Conservation (phyloP, 441 rosid genomes). For the Erodium texanum region DNA sequence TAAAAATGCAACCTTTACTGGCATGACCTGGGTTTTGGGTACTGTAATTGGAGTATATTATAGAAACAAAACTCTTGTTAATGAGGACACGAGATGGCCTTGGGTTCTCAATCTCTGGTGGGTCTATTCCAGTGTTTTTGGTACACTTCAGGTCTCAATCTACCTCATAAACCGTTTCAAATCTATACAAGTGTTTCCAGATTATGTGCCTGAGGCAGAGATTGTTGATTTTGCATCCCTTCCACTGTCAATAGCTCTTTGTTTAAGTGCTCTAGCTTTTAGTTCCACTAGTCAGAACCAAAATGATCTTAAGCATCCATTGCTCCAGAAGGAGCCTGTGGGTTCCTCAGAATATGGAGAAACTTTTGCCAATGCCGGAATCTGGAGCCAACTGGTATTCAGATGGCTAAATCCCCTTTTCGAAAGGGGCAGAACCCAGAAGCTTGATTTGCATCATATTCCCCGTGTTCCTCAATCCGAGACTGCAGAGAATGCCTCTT, state of each 20-base stretch:
- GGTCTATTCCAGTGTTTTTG: constrained; percentile 29
- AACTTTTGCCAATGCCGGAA: constrained; percentile 33
- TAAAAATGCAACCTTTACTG: constrained; percentile 18
- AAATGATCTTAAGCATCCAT: constrained; percentile 25
- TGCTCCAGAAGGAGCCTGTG: constrained; percentile 23
- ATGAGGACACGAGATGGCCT: constrained; percentile 36
- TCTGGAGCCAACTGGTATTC: constrained; percentile 46
- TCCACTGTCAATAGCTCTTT: constrained; percentile 35
- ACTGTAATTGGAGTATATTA: constrained; percentile 25
- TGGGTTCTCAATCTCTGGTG: constrained; percentile 44
- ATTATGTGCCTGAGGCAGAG: constrained; percentile 22
- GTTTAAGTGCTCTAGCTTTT: constrained; percentile 20
- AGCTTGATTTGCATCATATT: constrained; percentile 38
- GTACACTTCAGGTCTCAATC: constrained; percentile 24
- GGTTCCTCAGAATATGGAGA: constrained; percentile 10
- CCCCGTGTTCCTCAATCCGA: constrained; percentile 48
- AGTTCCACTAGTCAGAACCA: constrained; percentile 11
- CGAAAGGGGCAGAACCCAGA: constrained; percentile 28
- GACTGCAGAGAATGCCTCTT: constrained; percentile 39
- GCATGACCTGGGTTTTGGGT: constrained; percentile 38
- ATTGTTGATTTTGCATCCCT: constrained; percentile 34
- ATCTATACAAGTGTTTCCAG: constrained; percentile 19
- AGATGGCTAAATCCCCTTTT: constrained; percentile 60
- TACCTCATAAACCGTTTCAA: constrained; percentile 22
- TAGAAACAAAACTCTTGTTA: constrained; percentile 12